Conservation (phyloP, 495 filamentous ascomycete species). For the Podospora pseudoanserina region DNA sequence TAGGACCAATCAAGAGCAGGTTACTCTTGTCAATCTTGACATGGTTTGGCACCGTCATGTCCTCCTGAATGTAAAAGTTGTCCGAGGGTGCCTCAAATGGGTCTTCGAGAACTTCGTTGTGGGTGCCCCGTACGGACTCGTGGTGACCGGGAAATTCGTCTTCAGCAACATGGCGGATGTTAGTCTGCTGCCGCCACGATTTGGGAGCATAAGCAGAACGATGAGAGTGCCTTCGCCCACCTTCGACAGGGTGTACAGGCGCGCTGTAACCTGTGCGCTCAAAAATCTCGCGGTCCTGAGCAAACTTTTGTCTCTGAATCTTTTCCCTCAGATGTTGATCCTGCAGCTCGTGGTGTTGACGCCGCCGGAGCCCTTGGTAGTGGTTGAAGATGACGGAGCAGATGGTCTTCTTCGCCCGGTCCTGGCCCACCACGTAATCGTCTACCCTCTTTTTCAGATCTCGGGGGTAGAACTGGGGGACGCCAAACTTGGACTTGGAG, state of each 20-base stretch:
- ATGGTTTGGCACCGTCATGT: conserved; percentile 50
- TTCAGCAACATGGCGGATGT: conserved; percentile 40
- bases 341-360: conserved; percentile 74
- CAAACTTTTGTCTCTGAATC: conserved; percentile 43
- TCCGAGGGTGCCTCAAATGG: conserved; percentile 23
- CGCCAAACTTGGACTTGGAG: conserved; percentile 49
- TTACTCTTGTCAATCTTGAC: conserved; percentile 94
- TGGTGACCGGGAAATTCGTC: conserved; percentile 80
- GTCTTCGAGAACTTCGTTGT: conserved; percentile 25
- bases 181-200: conserved; percentile 24
- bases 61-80: conserved; percentile 40
- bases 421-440: conserved; percentile 93
- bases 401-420: conserved; percentile 91
- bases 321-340: conserved; percentile 59
- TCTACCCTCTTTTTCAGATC: conserved; percentile 87
- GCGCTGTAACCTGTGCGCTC: conserved; percentile 29
- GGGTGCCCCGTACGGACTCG: conserved; percentile 50
- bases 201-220: conserved; percentile 22
- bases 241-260: conserved; percentile 45
- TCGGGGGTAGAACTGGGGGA: conserved; percentile 71
- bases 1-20: conserved; percentile 85
- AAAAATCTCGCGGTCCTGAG: conserved; percentile 39
- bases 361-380: conserved; percentile 81
- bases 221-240: conserved; percentile 38
- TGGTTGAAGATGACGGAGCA: conserved; percentile 96